Evolutionary conservation across 2,329 filamentous ascomycete genomes (phyloP), one percentile per base, ranked within the genome.

Genomic region (Cladosporium cucumerinum): DNA sequence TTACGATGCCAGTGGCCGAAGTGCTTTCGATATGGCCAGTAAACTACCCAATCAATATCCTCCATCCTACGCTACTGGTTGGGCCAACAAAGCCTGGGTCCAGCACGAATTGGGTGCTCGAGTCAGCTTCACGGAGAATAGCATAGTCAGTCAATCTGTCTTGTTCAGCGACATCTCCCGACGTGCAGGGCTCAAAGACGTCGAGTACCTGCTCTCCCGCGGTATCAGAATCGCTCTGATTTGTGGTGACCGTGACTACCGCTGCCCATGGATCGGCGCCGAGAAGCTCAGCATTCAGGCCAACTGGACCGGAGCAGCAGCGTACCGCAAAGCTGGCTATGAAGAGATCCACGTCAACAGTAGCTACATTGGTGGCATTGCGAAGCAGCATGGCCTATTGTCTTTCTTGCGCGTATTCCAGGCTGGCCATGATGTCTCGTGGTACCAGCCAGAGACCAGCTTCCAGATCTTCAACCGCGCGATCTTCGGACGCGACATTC

Each of bases 401-500:
- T 75, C 74, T 7, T 78, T 78, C 71, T 69, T 71, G 8, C 68
- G 76, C 6, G 69, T 78, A 10, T 77, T 75, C 63, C 59, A 76
- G 52, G 70, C 73, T 25, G 74, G 74, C 10, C 73, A 77, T 59
- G 70, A 72, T 58, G 68, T 65, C 18, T 43, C 66, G 1, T 68
- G 55, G 26, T 86, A 85, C 69, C 83, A 86, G 69, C 85, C 84
- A 0, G 78, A 85, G 68, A 83, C 83, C 0, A 79, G 82, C 2
- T 85, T 82, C 59, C 76, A 82, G 66, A 82, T 87, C 55, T 86
- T 87, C 72, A 76, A 79, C 23, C 82, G 85, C 6, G 79, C 80
- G 0, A 78, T 85, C 57, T 77, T 81, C 59, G 80, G 82, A 57
- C 77, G 75, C 12, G 85, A 86, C 65, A 78, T 88, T 57, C 82